phyloP scores from a whole-genome alignment of 176 grass and related monocot species.

The Hsuehochloa calcarea region DNA sequence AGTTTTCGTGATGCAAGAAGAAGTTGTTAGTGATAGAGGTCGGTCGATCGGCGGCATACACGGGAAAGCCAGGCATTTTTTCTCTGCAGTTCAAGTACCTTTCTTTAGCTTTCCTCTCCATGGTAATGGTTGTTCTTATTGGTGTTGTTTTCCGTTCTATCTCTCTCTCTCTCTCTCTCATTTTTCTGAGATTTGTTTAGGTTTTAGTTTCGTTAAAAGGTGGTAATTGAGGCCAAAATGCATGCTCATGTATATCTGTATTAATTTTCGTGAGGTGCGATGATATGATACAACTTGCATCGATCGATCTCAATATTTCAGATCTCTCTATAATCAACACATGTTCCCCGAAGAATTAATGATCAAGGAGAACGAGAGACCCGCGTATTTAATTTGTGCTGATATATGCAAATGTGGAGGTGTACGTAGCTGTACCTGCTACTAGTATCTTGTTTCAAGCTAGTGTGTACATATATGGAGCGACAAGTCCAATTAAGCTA shows the following conservation, averaged over 20 bases:
- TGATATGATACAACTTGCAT: neutral
- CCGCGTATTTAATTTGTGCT: neutral
- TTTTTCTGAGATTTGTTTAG: neutral
- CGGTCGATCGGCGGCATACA: constrained; percentile 71
- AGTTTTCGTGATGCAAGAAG: constrained; percentile 5
- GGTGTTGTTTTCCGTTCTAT: neutral
- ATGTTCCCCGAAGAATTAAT: neutral
- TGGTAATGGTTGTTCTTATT: constrained; percentile 3
- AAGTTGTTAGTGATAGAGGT: neutral
- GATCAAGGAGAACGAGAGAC: neutral
- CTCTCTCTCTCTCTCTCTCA: neutral
- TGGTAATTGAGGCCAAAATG: neutral
- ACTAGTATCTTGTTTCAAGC: neutral
- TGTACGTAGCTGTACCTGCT: neutral
- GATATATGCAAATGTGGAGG: neutral
- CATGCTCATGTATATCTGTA: neutral
- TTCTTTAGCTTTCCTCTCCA: constrained; percentile 70
- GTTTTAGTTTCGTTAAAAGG: neutral
- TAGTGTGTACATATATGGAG: neutral
- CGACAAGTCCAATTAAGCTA: neutral
- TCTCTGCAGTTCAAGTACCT: constrained; percentile 49
- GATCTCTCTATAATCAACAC: neutral
- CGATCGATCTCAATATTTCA: neutral
- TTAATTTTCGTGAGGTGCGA: neutral
- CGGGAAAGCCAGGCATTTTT: constrained; percentile 93